Percentiles rank a stretch among this genome's conserved stretches.
Evolutionary conservation across 192 early-diverging fungal genomes (phyloP).

Genomic region (Entomortierella beljakovae): DNA sequence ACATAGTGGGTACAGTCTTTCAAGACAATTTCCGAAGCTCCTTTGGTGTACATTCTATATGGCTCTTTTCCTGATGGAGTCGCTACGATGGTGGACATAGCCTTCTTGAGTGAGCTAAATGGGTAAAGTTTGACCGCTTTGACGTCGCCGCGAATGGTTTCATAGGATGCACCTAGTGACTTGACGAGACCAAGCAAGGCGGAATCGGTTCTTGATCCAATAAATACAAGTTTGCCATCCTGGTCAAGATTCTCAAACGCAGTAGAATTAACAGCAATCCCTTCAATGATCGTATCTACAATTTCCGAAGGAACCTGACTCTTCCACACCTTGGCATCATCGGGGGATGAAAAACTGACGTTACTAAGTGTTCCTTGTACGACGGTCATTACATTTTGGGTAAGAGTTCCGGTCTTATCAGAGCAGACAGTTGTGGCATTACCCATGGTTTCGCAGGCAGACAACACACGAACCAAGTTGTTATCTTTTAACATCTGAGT

Average conservation of each 20-base stretch:
- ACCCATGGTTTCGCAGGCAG: slow-evolving; percentile 89
- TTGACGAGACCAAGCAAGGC: slow-evolving; percentile 76
- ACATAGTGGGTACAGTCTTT: slow-evolving; percentile 67
- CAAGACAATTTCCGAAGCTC: slow-evolving; percentile 83
- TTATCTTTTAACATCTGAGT: slow-evolving; percentile 85
- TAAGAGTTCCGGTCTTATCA: slow-evolving; percentile 90
- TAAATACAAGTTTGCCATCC: slow-evolving; percentile 66
- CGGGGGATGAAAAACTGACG: slow-evolving; percentile 44
- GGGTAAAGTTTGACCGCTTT: slow-evolving; percentile 77
- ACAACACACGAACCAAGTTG: slow-evolving; percentile 81
- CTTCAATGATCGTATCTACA: slow-evolving; percentile 62
- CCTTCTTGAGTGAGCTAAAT: slow-evolving; percentile 90
- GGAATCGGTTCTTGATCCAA: slow-evolving; percentile 86
- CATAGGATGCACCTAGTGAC: slow-evolving; percentile 69
- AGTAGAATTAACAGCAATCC: slow-evolving; percentile 78
- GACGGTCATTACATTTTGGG: slow-evolving; percentile 85
- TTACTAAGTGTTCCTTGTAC: slow-evolving; percentile 69
- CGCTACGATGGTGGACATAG: slow-evolving; percentile 81
- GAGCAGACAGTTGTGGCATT: slow-evolving; percentile 86
- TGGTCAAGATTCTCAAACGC: slow-evolving; percentile 78
- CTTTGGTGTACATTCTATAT: slow-evolving; percentile 76
- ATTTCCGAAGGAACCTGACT: slow-evolving; percentile 52
- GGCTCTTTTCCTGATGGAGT: slow-evolving; percentile 38
- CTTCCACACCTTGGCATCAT: slow-evolving; percentile 60
- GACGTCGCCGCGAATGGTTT: slow-evolving; percentile 56